Conservation (phyloP, 1,284 basidiomycete species). For the Hypsizygus ulmarius region DNA sequence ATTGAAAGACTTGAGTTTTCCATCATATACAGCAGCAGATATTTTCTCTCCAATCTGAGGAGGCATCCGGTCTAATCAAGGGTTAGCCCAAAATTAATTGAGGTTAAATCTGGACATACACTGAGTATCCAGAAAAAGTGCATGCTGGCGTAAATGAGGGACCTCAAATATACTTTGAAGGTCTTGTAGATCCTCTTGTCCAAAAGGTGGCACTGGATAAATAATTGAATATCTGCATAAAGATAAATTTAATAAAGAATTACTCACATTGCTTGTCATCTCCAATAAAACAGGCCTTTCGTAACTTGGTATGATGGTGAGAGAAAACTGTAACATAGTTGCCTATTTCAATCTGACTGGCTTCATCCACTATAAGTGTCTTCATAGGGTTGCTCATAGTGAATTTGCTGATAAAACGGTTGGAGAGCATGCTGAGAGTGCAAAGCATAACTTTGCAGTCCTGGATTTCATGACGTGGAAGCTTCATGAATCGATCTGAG, state of each 20-base stretch:
- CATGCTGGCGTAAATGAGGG: conserved; percentile 39
- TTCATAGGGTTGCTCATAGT: conserved; percentile 42
- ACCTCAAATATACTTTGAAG: conserved; percentile 62
- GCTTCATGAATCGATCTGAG: conserved; percentile 41
- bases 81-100: conserved; percentile 9
- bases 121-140: conserved; percentile 12
- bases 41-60: conserved; percentile 71
- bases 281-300: conserved; percentile 70
- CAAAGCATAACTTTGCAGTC: conserved; percentile 60
- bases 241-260: conserved; percentile 4
- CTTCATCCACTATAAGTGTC: conserved; percentile 61
- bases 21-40: conserved; percentile 60
- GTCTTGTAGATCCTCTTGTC: conserved; percentile 48
- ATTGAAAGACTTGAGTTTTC: conserved; percentile 47
- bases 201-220: conserved; percentile 53
- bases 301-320: conserved; percentile 39
- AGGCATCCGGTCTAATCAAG: conserved; percentile 68
- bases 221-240: conserved; percentile 6
- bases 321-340: conserved; percentile 52
- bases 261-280: conserved; percentile 71
- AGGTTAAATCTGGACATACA: neutral
- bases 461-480: conserved; percentile 26
- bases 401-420: conserved; percentile 35
- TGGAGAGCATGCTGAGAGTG: conserved; percentile 71
- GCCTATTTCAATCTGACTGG: conserved; percentile 63